Base-by-base conservation (phyloP, 768 basidiomycete genomes). In the Collybia sp. region DNA sequence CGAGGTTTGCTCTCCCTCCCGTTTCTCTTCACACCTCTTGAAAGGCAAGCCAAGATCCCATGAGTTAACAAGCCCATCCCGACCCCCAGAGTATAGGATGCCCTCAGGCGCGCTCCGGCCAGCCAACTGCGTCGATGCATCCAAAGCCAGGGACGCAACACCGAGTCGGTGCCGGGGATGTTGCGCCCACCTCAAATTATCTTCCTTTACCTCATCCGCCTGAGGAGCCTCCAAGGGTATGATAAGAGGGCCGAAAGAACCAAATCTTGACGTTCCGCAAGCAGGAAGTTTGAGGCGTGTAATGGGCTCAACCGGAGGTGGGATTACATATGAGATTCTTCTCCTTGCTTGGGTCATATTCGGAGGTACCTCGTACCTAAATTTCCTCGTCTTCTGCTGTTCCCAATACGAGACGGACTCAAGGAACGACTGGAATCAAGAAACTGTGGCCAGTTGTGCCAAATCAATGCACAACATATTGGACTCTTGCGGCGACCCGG, bases 161-260 rank as follows among this genome's bases (percentile, higher is more conserved):
- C 91, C 91, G 0, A 97, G 77, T 16, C 92, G 80, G 66, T 97
- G 93, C 30, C 84, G 76, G n/a, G 89, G 87, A 51, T 88, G 80
- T 10, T 64, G 64, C 12, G 58, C 50, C 40, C 60, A 55, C 46
- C 56, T 61, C 2, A 53, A 53, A 40, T 46, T 44, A 15, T 56
- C 57, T 40, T 56, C 58, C 42, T 60, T 57, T 9, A 51, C 50
- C 38, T 55, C 58, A 41, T 48, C 51, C 42, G 56, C 58, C 6
- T 57, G 55, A 25, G 25, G 25, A 17, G 43, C 37, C 47, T 67
- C 68, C 13, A 54, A 44, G 30, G 64, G 65, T 39, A 82, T 62
- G 43, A 95, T 70, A 33, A 91, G 70, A 2, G 93, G 93, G 0
- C 76, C 74, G 3, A 81, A 75, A 6, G 75, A 72, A 11, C 93